These are phyloP conservation scores for Sporisorium iseilematis-ciliati DNA, from an alignment of 1,284 basidiomycete genomes.

Conservation along the genomic window DNA sequence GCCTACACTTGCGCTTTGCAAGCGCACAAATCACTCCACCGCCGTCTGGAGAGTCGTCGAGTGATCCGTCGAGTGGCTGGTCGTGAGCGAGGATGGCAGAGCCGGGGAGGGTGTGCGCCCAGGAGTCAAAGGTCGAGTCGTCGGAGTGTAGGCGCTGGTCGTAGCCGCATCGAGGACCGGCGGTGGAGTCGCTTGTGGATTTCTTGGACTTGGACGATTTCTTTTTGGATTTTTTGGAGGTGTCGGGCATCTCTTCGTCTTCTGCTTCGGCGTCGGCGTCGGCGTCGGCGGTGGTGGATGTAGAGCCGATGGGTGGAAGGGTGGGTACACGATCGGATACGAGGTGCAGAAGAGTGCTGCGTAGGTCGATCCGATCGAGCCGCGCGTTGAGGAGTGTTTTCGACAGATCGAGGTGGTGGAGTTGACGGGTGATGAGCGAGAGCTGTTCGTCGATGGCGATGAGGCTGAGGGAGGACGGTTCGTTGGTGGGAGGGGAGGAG, in stretches of 20 bases:
- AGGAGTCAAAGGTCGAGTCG: conserved; percentile 30
- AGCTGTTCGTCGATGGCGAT: conserved; percentile 21
- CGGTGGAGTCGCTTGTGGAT: conserved; percentile 5
- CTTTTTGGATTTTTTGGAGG: conserved; percentile 22
- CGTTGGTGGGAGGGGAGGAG: neutral
- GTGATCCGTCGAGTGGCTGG: conserved; percentile 22
- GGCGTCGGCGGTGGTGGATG: conserved; percentile 4
- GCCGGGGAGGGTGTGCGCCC: conserved; percentile 18
- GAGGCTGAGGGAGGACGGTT: conserved; percentile 19
- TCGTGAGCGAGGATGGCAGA: conserved; percentile 27
- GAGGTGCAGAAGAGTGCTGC: conserved; percentile 42
- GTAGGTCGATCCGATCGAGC: conserved; percentile 38
- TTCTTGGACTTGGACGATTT: conserved; percentile 21
- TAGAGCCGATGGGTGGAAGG: conserved; percentile 25
- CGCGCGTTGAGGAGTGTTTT: conserved; percentile 31
- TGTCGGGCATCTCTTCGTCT: neutral
- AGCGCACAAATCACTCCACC: conserved; percentile 22
- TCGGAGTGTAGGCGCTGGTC: conserved; percentile 48
- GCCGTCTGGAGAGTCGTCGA: conserved; percentile 15
- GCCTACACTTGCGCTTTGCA: conserved; percentile 45
- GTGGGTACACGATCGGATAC: conserved; percentile 43
- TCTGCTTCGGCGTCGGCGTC: conserved; percentile 4
- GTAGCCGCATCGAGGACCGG: conserved; percentile 50
- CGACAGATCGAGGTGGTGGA: conserved; percentile 23
- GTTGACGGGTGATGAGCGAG: conserved; percentile 13